phyloP scores from a whole-genome alignment of 305 asterid genomes.

The Striga hermonthica region DNA sequence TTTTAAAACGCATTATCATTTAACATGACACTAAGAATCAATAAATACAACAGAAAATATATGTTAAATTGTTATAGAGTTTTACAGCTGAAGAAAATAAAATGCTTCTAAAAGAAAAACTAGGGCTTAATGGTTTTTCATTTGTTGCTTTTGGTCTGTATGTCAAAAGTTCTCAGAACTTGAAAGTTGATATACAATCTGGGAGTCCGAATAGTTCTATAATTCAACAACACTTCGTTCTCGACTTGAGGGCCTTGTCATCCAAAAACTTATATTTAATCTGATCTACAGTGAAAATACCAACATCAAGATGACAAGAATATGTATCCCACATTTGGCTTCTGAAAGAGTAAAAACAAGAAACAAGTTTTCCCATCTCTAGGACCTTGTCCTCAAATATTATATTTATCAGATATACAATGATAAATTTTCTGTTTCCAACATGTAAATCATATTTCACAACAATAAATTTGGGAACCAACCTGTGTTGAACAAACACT shows the following conservation, averaged over 20 bases:
- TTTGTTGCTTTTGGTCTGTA: conserved; percentile 13
- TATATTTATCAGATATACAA: neutral
- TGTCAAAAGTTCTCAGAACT: neutral
- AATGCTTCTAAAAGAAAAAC: too few relatives aligned
- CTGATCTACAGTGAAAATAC: too few relatives aligned
- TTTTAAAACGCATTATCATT: neutral
- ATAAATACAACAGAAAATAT: too few relatives aligned
- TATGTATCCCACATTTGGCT: too few relatives aligned
- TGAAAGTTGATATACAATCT: neutral
- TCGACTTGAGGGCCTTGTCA: too few relatives aligned
- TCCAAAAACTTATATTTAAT: too few relatives aligned
- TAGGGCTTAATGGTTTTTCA: neutral
- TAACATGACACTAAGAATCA: too few relatives aligned
- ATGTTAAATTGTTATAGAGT: too few relatives aligned
- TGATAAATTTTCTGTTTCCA: conserved; percentile 9
- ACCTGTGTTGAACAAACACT: conserved; percentile 1
- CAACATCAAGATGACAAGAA: too few relatives aligned
- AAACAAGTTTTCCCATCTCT: too few relatives aligned
- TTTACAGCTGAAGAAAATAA: too few relatives aligned
- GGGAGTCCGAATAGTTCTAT: neutral
- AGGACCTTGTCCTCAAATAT: conserved; percentile 23
- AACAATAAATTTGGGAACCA: conserved; percentile 16
- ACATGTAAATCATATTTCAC: neutral
- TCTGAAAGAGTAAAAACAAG: too few relatives aligned
- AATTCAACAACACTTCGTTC: neutral